These are phyloP conservation scores for Mortierella sp. DNA, from an alignment of 371 early-diverging fungal genomes.

Conservation along the genomic window DNA sequence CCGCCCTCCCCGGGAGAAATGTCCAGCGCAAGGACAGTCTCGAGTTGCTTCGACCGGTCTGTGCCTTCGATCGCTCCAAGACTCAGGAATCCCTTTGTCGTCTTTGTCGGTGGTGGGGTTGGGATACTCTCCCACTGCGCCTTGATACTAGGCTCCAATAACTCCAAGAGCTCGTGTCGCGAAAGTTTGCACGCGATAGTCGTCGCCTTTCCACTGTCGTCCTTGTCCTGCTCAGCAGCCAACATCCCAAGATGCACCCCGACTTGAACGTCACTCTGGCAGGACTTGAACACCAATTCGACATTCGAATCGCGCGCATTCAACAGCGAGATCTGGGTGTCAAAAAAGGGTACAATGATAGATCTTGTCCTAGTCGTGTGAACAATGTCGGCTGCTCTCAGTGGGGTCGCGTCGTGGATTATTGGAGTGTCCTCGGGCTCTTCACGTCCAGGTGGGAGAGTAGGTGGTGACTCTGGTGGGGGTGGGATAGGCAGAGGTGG, in stretches of 20 bases:
- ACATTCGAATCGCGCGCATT: constrained; percentile 26
- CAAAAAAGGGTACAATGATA: constrained; percentile 38
- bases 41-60: neutral
- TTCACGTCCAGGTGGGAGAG: neutral
- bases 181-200: constrained; percentile 11
- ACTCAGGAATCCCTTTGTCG: neutral
- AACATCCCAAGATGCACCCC: constrained; percentile 40
- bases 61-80: constrained; percentile 18
- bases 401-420: neutral
- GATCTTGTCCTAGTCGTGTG: constrained; percentile 13
- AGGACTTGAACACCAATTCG: constrained; percentile 39
- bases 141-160: constrained; percentile 25
- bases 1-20: neutral
- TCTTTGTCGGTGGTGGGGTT: neutral
- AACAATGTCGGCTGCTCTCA: neutral
- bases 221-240: neutral
- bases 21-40: constrained; percentile 9
- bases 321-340: constrained; percentile 32
- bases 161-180: constrained; percentile 6
- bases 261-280: constrained; percentile 21
- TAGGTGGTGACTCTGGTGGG: constrained; percentile 2
- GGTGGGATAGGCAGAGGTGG: constrained; percentile 8
- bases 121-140: neutral
- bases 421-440: neutral
- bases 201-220: neutral